These are phyloP conservation scores for Stephania yunnanensis DNA, from an alignment of 164 flowering plant species.

Conservation along the genomic window DNA sequence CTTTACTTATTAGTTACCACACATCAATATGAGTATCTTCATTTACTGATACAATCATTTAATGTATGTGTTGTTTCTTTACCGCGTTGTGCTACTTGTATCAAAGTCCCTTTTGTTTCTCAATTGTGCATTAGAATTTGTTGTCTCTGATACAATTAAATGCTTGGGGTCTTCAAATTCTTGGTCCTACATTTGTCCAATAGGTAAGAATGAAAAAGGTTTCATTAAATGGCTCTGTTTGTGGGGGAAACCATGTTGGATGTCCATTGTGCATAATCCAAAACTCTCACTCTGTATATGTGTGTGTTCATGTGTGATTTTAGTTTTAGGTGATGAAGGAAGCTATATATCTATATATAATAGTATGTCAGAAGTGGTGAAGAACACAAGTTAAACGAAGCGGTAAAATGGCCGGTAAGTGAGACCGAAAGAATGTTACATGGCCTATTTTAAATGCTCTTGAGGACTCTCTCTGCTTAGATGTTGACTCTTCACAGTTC, in stretches of 20 bases:
- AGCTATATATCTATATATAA: too few relatives aligned
- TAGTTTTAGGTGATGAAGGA: too few relatives aligned
- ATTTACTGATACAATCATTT: too few relatives aligned
- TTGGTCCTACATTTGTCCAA: too few relatives aligned
- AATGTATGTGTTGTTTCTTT: too few relatives aligned
- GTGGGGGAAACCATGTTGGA: neutral
- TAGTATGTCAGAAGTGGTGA: neutral
- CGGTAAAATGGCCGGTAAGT: slow-evolving; percentile 6
- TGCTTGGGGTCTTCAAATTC: too few relatives aligned
- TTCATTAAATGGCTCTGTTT: neutral
- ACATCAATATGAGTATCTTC: too few relatives aligned
- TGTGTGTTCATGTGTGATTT: neutral
- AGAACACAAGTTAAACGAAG: neutral
- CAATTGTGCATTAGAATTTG: too few relatives aligned
- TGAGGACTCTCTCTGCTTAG: neutral
- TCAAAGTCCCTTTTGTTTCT: too few relatives aligned
- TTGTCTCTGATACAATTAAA: too few relatives aligned
- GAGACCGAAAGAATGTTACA: slow-evolving; percentile 10
- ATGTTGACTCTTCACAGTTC: slow-evolving; percentile 4
- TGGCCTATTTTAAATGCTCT: neutral
- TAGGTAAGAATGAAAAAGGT: neutral
- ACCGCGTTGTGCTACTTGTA: too few relatives aligned
- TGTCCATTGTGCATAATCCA: neutral
- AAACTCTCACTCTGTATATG: neutral
- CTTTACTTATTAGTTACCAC: too few relatives aligned